phyloP scores from a whole-genome alignment of 306 rosid genomes.

The Dalbergia cultrata region DNA sequence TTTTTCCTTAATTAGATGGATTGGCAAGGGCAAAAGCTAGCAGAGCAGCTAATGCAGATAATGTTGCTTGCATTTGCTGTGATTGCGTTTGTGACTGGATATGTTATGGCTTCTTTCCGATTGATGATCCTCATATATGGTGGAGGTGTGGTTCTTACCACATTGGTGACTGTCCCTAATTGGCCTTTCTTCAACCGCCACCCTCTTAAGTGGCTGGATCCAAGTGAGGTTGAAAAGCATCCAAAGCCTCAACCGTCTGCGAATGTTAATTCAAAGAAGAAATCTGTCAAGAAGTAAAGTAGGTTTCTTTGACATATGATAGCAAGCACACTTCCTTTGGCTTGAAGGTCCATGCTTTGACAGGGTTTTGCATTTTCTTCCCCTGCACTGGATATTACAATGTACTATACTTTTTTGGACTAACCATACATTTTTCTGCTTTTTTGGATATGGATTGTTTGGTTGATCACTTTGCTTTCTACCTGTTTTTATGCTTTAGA shows the following conservation, averaged over 20 bases:
- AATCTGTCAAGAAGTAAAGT: constrained; percentile 59
- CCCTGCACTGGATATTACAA: constrained; percentile 30
- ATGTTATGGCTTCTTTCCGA: constrained; percentile 72
- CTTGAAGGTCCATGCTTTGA: constrained; percentile 15
- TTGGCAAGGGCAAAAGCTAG: constrained; percentile 95
- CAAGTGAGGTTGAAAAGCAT: constrained; percentile 72
- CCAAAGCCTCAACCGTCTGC: constrained; percentile 72
- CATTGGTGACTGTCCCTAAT: constrained; percentile 83
- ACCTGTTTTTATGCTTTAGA: background rate
- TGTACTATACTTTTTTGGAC: constrained; percentile 31
- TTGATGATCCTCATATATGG: constrained; percentile 76
- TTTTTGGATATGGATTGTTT: constrained; percentile 1
- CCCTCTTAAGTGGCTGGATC: constrained; percentile 88
- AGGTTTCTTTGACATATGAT: background rate
- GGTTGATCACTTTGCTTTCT: constrained; percentile 32
- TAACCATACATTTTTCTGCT: background rate
- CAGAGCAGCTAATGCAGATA: constrained; percentile 94
- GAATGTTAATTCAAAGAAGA: constrained; percentile 62
- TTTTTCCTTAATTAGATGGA: constrained; percentile 71
- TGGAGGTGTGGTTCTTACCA: constrained; percentile 84
- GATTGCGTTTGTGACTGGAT: constrained; percentile 68
- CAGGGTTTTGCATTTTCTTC: background rate
- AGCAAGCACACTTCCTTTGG: constrained; percentile 30
- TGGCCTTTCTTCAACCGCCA: constrained; percentile 85
- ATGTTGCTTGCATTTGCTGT: constrained; percentile 75